These are phyloP conservation scores for Heteromeles arbutifolia DNA, from an alignment of 306 rosid species.

Conservation along the genomic window DNA sequence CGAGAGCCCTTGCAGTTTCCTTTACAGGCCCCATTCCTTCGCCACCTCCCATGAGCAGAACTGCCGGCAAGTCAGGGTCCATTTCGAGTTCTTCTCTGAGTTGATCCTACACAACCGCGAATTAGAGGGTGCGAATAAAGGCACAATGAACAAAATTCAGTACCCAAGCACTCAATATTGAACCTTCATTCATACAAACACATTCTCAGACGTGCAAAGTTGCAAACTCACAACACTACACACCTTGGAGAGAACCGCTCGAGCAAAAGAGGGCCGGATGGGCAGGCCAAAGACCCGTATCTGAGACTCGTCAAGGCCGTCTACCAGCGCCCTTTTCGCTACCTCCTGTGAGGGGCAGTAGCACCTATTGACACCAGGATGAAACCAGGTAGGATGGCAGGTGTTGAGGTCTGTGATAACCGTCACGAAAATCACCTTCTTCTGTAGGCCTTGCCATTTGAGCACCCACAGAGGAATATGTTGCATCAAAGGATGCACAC, in stretches of 20 bases:
- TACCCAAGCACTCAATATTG: neutral
- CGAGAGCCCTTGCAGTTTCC: constrained; percentile 93
- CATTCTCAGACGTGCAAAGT: neutral
- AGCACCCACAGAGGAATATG: constrained; percentile 98
- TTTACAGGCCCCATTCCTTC: constrained; percentile 99
- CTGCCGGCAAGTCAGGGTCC: constrained; percentile 83
- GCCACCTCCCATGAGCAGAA: constrained; percentile 95
- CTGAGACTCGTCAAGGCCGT: constrained; percentile 80
- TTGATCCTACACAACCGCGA: constrained; percentile 46
- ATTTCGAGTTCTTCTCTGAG: constrained; percentile 76
- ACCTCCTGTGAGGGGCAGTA: constrained; percentile 89
- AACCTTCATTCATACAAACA: neutral
- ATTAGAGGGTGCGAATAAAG: neutral
- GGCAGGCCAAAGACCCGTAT: constrained; percentile 73
- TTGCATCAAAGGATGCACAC: constrained; percentile 98
- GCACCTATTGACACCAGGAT: constrained; percentile 89
- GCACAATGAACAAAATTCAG: neutral
- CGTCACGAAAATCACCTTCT: constrained; percentile 82
- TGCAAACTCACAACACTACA: neutral
- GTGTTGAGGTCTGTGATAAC: constrained; percentile 85
- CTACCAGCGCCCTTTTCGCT: constrained; percentile 66
- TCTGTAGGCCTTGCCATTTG: constrained; percentile 95
- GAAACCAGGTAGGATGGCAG: constrained; percentile 99
- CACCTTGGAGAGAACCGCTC: constrained; percentile 76
- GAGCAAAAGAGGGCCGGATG: constrained; percentile 87